Evolutionary conservation across 495 filamentous ascomycete species (phyloP).

Genomic region (Daldinia grandis): DNA sequence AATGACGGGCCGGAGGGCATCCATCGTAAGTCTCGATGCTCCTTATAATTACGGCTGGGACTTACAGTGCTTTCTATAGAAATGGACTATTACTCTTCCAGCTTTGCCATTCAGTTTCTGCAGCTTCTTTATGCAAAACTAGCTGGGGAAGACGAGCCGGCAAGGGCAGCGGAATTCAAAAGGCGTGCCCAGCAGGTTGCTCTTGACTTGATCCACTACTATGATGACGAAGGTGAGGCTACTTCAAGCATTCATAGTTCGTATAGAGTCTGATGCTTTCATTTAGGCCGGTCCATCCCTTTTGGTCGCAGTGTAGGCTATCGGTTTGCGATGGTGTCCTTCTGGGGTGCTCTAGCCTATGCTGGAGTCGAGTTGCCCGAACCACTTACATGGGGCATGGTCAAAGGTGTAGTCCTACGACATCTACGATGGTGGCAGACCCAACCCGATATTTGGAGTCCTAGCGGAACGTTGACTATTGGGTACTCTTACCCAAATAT

Average conservation of each 20-base stretch:
- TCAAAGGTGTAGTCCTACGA: slow-evolving; percentile 76
- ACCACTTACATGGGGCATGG: slow-evolving; percentile 77
- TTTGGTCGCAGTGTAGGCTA: slow-evolving; percentile 82
- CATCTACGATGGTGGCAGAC: slow-evolving; percentile 83
- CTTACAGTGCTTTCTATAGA: slow-evolving; percentile 46
- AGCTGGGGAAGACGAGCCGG: slow-evolving; percentile 71
- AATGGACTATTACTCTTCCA: slow-evolving; percentile 85
- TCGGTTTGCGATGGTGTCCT: slow-evolving; percentile 81
- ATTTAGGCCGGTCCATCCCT: slow-evolving; percentile 67
- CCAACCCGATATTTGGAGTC: slow-evolving; percentile 74
- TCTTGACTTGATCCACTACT: slow-evolving; percentile 77
- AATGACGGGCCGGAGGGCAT: slow-evolving; percentile 81
- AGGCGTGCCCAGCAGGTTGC: slow-evolving; percentile 71
- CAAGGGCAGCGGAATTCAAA: slow-evolving; percentile 72
- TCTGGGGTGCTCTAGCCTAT: slow-evolving; percentile 81
- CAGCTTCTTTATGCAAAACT: slow-evolving; percentile 80
- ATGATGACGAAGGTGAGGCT: slow-evolving; percentile 66
- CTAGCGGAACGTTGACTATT: slow-evolving; percentile 75
- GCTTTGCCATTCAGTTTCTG: slow-evolving; percentile 80
- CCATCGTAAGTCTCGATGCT: slow-evolving; percentile 55
- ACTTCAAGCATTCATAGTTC: background rate
- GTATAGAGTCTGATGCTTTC: background rate
- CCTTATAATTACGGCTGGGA: background rate
- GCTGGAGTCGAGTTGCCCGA: slow-evolving; percentile 75
- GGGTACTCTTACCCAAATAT: slow-evolving; percentile 83